Base-by-base conservation (phyloP, 2,329 filamentous ascomycete species). In the Aspergillus aculeatus region DNA sequence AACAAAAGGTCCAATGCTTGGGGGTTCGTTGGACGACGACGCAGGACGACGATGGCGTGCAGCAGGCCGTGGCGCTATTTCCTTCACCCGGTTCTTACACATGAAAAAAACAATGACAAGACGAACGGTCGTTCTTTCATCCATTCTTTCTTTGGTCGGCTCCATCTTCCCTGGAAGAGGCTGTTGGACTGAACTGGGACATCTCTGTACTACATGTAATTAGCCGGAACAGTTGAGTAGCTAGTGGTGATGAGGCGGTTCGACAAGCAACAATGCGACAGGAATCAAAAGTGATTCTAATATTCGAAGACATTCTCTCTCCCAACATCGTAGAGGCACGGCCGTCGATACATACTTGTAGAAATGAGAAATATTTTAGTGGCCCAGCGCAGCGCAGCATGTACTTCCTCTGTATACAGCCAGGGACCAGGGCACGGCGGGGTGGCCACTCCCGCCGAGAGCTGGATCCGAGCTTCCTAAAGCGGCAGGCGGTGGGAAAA, bases 171-270 rank as follows among this genome's bases (percentile, higher is more conserved):
- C 12, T 35, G 32, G 32, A 16, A 16, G 12, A 12, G 14, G 32
- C 11, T 35, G 35, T 31, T 51, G 59, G 56, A 64, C 59, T 66
- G 67, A 62, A 66, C 62, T 62, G 60, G 60, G 53, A 44, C 14
- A 58, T 67, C 61, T 66, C 55, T 71, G 67, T 68, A 71, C 62
- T 68, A 44, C 38, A 19, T 44, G 61, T 71, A 71, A 63, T 63
- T 69, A 68, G 55, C 63, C 65, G 62, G 61, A 59, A 61, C 52
- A 64, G 65, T 50, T 64, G 62, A 57, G 59, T 60, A 63, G 62
- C 56, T 53, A 44, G 38, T 19, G 16, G 38, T 56, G 48, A 61
- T 50, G 59, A 24, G 53, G 51, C 56, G 58, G 51, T 44, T 54
- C 49, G 58, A 54, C 21, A 53, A 44, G 29, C 26, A 54, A 24